phyloP scores from a whole-genome alignment of 164 flowering plant genomes.

The Vitis riparia region DNA sequence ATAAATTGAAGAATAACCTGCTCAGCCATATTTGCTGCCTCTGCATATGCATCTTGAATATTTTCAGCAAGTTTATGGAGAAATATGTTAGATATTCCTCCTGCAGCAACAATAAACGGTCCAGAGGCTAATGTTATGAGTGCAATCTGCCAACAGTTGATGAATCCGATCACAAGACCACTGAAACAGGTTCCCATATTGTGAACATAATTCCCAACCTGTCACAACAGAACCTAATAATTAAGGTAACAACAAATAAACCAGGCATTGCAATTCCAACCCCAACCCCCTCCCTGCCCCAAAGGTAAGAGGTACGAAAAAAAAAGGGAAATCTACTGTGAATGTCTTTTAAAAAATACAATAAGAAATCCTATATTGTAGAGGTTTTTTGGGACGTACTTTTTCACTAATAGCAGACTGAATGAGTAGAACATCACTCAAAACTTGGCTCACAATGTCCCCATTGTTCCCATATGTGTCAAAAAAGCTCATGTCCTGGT shows the following conservation, averaged over 20 bases:
- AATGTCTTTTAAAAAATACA: too few species aligned
- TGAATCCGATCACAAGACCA: constrained; percentile 89
- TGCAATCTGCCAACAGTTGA: constrained; percentile 98
- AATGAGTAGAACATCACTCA: constrained; percentile 94
- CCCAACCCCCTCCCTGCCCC: too few species aligned
- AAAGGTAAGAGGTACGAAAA: too few species aligned
- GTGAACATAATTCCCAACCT: constrained; percentile 98
- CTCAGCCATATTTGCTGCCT: constrained; percentile 98
- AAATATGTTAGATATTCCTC: constrained; percentile 95
- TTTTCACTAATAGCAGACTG: constrained; percentile 99
- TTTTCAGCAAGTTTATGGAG: constrained; percentile 98
- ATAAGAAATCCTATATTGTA: too few species aligned
- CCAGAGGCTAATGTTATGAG: constrained; percentile 90
- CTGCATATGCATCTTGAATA: constrained; percentile 99
- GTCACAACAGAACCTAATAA: constrained; percentile 23
- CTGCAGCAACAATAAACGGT: constrained; percentile 98
- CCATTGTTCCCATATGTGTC: constrained; percentile 98
- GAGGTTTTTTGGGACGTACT: constrained; percentile 34
- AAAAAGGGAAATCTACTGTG: too few species aligned
- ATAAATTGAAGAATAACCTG: constrained; percentile 44
- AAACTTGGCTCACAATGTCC: constrained; percentile 98
- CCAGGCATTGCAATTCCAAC: too few species aligned
- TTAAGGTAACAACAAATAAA: too few species aligned
- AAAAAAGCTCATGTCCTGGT: constrained; percentile 98
- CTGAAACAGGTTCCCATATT: constrained; percentile 97